Evolutionary conservation across 805 yeast species (phyloP), one percentile per base, ranked within the genome.

Genomic region (Candida golubevii): DNA sequence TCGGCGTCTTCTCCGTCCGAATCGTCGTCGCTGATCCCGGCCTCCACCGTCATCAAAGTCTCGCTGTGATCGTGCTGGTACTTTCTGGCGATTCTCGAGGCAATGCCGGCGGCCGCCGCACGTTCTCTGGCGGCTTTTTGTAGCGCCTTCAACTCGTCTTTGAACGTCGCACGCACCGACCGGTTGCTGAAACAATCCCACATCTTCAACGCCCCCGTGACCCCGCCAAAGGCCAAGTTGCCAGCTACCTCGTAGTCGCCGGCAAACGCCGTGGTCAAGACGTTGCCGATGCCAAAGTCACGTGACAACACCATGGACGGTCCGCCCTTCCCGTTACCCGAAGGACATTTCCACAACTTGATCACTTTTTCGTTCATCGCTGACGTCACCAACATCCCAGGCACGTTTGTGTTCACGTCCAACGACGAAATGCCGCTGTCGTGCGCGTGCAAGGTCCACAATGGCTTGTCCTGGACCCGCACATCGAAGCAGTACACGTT

Each of bases 381-480:
- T 40, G 93, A 83, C 1, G 98, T 88, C 23, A 82, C 80, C 59
- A 93, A 65, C 73, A 87, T 67, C 14, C 91, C 93, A 26, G 83
- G 82, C 29, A 88, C 62, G 59, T 71, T 77, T 26, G 62, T 60
- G 66, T 88, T 90, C 32, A 83, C 75, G 53, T 83, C 84, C 54
- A 93, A 75, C 2, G 91, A 74, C 5, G 97, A 84, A 49, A 93
- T 84, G 49, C 96, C 97, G 2, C 95, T 79, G 67, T 93, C 98
- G 63, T 93, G 99, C 2, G 98, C 98, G 65, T 93, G 96, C 55
- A 93, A 73, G 2, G 96, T 88, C 99, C 99, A 93, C 29, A 91
- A 57, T 14, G 97, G 90, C 51, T 75, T 77, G 37, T 74, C 75
- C 33, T 73, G 78, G 40, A 68, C 69, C 63, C 96, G 80, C 36